Evolutionary conservation across 805 yeast species (phyloP).

Genomic region (Crinitomyces ghanaensis): DNA sequence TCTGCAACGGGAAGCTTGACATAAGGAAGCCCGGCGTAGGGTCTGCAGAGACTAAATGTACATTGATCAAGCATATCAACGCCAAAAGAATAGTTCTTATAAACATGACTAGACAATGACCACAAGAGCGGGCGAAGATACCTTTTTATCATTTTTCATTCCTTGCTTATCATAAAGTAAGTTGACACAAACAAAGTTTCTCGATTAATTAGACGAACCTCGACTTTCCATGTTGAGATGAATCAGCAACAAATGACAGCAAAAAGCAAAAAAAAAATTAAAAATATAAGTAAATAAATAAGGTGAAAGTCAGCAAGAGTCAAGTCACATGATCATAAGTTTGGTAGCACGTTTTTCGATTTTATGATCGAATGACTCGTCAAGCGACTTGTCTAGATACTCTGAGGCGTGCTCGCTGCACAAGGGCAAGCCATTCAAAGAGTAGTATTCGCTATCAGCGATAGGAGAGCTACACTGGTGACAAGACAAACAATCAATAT

Average conservation of each 20-base stretch:
- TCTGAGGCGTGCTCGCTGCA: slow-evolving; percentile 28
- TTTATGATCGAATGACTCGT: slow-evolving; percentile 3
- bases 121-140: too few species aligned
- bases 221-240: not conserved
- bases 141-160: too few species aligned
- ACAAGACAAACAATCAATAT: slow-evolving; percentile 62
- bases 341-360: slow-evolving; percentile 23
- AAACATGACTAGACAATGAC: too few species aligned
- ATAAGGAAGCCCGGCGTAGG: too few species aligned
- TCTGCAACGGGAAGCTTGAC: too few species aligned
- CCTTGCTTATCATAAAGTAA: slow-evolving; percentile 4
- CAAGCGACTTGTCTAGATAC: slow-evolving; percentile 8
- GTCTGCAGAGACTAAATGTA: too few species aligned
- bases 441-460: slow-evolving; percentile 24
- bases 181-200: not conserved
- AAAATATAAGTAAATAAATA: not conserved
- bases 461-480: slow-evolving; percentile 36
- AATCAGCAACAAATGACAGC: not conserved
- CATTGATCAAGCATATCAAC: too few species aligned
- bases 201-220: not conserved
- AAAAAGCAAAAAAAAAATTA: slow-evolving; percentile 1
- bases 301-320: too few species aligned
- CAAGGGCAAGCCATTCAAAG: slow-evolving; percentile 22
- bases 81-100: too few species aligned
- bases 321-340: slow-evolving; percentile 21